These are phyloP conservation scores for Candida easanensis DNA, from an alignment of 805 yeast species.

Conservation along the genomic window DNA sequence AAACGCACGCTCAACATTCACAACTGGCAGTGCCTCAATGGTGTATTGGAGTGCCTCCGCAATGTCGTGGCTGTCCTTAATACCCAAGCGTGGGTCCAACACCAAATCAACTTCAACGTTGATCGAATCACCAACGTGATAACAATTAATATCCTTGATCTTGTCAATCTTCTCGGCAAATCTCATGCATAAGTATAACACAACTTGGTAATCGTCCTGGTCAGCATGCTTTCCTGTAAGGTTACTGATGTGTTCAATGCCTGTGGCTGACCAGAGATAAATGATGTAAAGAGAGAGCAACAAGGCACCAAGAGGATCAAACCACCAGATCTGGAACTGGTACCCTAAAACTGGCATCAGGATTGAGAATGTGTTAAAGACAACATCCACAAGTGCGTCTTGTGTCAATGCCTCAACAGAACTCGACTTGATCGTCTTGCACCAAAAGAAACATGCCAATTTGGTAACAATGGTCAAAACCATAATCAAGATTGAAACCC, in stretches of 20 bases:
- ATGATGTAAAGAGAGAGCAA: slow-evolving; percentile 60
- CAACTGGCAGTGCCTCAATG: slow-evolving; percentile 70
- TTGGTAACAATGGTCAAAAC: slow-evolving; percentile 57
- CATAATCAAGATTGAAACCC: slow-evolving; percentile 59
- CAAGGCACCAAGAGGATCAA: slow-evolving; percentile 74
- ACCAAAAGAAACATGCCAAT: slow-evolving; percentile 60
- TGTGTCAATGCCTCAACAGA: slow-evolving; percentile 79
- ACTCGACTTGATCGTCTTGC: slow-evolving; percentile 55
- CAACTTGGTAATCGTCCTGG: slow-evolving; percentile 58
- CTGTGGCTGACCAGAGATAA: slow-evolving; percentile 58
- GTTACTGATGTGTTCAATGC: slow-evolving; percentile 70
- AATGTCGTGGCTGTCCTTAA: slow-evolving; percentile 73
- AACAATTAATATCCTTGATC: slow-evolving; percentile 65
- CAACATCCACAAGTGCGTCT: slow-evolving; percentile 76
- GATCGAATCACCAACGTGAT: slow-evolving; percentile 75
- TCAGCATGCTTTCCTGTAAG: slow-evolving; percentile 73
- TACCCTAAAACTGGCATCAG: slow-evolving; percentile 66
- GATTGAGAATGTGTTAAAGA: slow-evolving; percentile 69
- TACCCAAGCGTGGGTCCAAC: slow-evolving; percentile 44
- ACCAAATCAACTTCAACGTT: slow-evolving; percentile 77
- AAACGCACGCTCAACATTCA: slow-evolving; percentile 75
- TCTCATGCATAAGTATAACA: slow-evolving; percentile 63
- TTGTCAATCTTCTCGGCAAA: slow-evolving; percentile 65
- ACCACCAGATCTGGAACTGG: slow-evolving; percentile 57
- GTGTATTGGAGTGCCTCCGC: slow-evolving; percentile 83